phyloP scores from a whole-genome alignment of 2,329 filamentous ascomycete species.

The Aspergillus calidoustus region DNA sequence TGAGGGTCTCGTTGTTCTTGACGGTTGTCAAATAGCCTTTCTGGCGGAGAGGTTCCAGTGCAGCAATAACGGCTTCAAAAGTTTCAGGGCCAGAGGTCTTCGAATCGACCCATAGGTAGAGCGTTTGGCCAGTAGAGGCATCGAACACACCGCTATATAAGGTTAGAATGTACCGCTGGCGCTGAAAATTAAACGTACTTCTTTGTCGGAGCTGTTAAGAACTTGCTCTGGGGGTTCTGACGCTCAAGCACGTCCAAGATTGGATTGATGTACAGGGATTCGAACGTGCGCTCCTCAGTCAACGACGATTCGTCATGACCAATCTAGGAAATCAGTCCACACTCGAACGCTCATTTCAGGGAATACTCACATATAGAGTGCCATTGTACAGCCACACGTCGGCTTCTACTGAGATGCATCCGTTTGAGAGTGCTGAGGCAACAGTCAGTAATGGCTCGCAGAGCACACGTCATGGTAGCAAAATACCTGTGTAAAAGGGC shows the following conservation, averaged over 20 bases:
- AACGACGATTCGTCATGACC: conserved; percentile 61
- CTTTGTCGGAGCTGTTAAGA: conserved; percentile 52
- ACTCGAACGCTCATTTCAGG: not conserved
- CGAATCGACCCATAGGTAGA: conserved; percentile 68
- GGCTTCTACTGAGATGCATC: conserved; percentile 62
- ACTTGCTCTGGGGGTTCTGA: conserved; percentile 60
- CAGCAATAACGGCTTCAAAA: conserved; percentile 60
- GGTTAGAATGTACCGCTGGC: conserved; percentile 1
- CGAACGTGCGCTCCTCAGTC: conserved; percentile 57
- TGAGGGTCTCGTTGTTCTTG: conserved; percentile 51
- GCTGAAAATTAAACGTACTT: conserved; percentile 43
- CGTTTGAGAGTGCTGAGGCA: conserved; percentile 57
- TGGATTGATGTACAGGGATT: conserved; percentile 63
- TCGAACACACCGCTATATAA: conserved; percentile 61
- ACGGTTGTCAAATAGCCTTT: conserved; percentile 59
- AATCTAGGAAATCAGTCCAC: conserved; percentile 43
- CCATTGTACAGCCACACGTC: conserved; percentile 65
- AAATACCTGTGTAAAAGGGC: conserved; percentile 50
- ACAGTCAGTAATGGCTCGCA: conserved; percentile 13
- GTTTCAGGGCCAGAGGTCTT: conserved; percentile 63
- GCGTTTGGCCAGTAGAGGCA: conserved; percentile 58
- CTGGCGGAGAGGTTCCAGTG: conserved; percentile 60
- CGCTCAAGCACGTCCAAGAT: conserved; percentile 60
- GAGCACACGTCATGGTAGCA: not conserved
- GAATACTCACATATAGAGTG: conserved; percentile 55